Evolutionary conservation across 208 protist genomes (phyloP).

Genomic region (Jaenimonas drosophilae): DNA sequence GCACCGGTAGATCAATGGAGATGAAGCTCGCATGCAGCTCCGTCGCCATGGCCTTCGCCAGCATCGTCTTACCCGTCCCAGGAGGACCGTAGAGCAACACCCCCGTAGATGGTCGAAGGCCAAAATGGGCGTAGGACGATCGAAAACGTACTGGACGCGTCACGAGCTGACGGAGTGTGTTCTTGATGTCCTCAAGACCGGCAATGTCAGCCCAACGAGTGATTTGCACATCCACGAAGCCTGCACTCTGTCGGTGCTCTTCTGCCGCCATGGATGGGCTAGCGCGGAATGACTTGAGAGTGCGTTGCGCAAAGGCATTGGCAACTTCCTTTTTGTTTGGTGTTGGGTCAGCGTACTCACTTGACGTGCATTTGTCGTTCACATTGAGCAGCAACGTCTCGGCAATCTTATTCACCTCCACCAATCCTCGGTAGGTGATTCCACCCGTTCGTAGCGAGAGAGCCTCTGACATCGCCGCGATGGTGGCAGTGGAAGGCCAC

Average conservation of each 20-base stretch:
- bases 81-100: constrained; percentile 86
- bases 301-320: constrained; percentile 10
- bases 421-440: constrained; percentile 48
- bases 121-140: constrained; percentile 15
- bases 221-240: constrained; percentile 66
- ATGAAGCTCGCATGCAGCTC: constrained; percentile 88
- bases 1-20: constrained; percentile 71
- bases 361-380: neutral
- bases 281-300: constrained; percentile 25
- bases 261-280: constrained; percentile 33
- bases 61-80: constrained; percentile 90
- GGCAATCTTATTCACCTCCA: constrained; percentile 18
- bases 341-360: neutral
- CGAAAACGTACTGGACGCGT: constrained; percentile 21
- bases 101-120: constrained; percentile 80
- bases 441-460: constrained; percentile 58
- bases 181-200: constrained; percentile 50
- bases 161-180: constrained; percentile 31
- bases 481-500: neutral
- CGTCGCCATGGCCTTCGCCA: constrained; percentile 87
- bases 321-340: neutral
- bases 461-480: constrained; percentile 14
- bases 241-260: constrained; percentile 34
- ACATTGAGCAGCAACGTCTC: neutral
- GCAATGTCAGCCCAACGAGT: constrained; percentile 73